Evolutionary conservation across 768 basidiomycete species (phyloP).

Genomic region (Epithele typhae): DNA sequence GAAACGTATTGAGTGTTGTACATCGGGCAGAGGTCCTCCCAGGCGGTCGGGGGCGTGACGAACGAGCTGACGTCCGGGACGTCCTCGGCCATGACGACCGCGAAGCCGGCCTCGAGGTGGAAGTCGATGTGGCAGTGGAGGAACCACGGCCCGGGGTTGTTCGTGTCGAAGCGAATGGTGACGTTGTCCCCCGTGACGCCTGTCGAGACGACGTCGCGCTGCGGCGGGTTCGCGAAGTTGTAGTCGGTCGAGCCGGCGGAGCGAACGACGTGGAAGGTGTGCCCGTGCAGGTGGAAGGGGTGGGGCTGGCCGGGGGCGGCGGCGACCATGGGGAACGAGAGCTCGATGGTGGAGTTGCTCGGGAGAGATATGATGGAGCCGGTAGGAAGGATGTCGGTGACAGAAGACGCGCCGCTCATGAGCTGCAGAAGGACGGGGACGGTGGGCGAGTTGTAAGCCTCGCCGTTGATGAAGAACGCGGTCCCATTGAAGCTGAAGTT

Average conservation of each 20-base stretch:
- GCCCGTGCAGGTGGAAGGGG: slow-evolving; percentile 42
- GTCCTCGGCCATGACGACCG: slow-evolving; percentile 39
- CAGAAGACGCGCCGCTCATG: slow-evolving; percentile 37
- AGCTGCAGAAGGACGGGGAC: slow-evolving; percentile 48
- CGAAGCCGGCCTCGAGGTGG: slow-evolving; percentile 42
- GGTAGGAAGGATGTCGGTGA: slow-evolving; percentile 35
- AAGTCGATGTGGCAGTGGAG: slow-evolving; percentile 47
- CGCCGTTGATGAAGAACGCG: slow-evolving; percentile 31
- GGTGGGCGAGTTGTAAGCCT: slow-evolving; percentile 29
- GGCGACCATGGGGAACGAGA: slow-evolving; percentile 32
- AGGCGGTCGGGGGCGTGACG: slow-evolving; percentile 14
- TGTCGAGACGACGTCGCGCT: slow-evolving; percentile 28
- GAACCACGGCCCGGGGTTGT: slow-evolving; percentile 26
- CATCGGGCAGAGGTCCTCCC: slow-evolving; percentile 13
- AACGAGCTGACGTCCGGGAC: slow-evolving; percentile 13
- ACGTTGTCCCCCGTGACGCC: slow-evolving; percentile 21
- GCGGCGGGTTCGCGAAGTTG: slow-evolving; percentile 35
- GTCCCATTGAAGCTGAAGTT: slow-evolving; percentile 16
- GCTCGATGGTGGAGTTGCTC: slow-evolving; percentile 40
- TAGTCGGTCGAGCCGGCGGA: slow-evolving; percentile 25
- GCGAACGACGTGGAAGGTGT: slow-evolving; percentile 36
- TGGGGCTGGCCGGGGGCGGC: slow-evolving; percentile 36
- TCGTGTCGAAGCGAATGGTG: slow-evolving; percentile 25
- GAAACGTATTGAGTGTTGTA: slow-evolving; percentile 3
- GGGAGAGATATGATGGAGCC: slow-evolving; percentile 45